These are phyloP conservation scores for Suhomyces prunicola DNA, from an alignment of 805 yeast genomes.

Conservation along the genomic window DNA sequence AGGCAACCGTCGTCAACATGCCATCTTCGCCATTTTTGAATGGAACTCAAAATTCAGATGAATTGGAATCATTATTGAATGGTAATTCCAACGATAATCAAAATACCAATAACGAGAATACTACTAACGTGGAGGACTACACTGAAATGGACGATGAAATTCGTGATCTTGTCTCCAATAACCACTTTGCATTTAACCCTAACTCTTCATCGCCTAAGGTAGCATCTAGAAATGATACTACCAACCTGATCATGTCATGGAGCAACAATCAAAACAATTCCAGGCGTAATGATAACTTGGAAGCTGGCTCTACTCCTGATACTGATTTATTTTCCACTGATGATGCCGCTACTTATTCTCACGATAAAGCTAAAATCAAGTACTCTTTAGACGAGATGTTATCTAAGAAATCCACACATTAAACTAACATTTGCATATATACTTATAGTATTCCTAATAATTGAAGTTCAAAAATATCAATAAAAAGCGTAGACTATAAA, in stretches of 20 bases:
- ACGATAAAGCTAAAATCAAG: background rate
- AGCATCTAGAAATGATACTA: slow-evolving; percentile 37
- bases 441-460: background rate
- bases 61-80: slow-evolving; percentile 14
- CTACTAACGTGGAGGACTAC: slow-evolving; percentile 8
- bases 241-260: slow-evolving; percentile 30
- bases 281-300: slow-evolving; percentile 6
- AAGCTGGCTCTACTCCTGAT: slow-evolving; percentile 24
- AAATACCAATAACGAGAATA: background rate
- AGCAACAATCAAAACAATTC: slow-evolving; percentile 2
- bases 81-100: slow-evolving; percentile 7
- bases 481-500: background rate
- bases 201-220: slow-evolving; percentile 30
- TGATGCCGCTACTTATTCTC: slow-evolving; percentile 6
- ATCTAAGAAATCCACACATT: background rate
- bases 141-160: slow-evolving; percentile 20
- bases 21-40: slow-evolving; percentile 40
- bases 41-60: slow-evolving; percentile 12
- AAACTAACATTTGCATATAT: background rate
- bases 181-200: slow-evolving; percentile 7
- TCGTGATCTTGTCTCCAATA: slow-evolving; percentile 14
- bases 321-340: slow-evolving; percentile 24
- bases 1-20: slow-evolving; percentile 30
- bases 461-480: background rate
- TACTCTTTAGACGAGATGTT: slow-evolving; percentile 1